Evolutionary conservation across 2,329 filamentous ascomycete genomes (phyloP).

Genomic region (Lasiodiplodia citricola): DNA sequence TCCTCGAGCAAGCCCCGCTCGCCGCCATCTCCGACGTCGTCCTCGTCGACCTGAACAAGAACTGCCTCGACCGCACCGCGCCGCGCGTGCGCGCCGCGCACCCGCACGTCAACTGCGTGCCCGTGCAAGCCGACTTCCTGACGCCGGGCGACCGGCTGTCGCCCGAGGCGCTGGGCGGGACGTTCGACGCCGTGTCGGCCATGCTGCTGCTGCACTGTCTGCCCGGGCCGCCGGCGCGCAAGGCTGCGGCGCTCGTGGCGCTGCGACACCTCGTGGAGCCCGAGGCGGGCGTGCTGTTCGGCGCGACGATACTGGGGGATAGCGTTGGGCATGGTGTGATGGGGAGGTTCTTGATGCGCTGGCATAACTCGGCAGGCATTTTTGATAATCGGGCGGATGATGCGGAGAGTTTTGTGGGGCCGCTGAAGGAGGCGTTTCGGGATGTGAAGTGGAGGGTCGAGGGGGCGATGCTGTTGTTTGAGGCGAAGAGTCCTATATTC

Average conservation of each 20-base stretch:
- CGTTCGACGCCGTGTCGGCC: conserved; percentile 50
- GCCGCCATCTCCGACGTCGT: conserved; percentile 29
- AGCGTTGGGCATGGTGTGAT: conserved; percentile 35
- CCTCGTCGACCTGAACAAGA: conserved; percentile 35
- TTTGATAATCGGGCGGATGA: conserved; percentile 51
- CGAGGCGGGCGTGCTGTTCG: conserved; percentile 44
- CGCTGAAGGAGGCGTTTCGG: conserved; percentile 44
- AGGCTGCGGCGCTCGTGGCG: background rate
- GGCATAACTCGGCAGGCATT: conserved; percentile 45
- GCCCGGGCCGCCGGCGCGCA: conserved; percentile 37
- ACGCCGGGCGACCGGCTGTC: background rate
- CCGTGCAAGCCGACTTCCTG: conserved; percentile 7
- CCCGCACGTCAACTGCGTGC: conserved; percentile 31
- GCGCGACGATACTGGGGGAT: conserved; percentile 46
- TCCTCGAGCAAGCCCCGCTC: conserved; percentile 29
- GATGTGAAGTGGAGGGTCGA: conserved; percentile 48
- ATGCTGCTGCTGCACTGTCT: conserved; percentile 32
- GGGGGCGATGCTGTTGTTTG: conserved; percentile 48
- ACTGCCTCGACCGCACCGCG: conserved; percentile 41
- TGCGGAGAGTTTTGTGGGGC: conserved; percentile 40
- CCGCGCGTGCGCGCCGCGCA: conserved; percentile 31
- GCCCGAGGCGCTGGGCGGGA: conserved; percentile 23
- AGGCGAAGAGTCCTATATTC: conserved; percentile 37
- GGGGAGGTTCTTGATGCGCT: conserved; percentile 34
- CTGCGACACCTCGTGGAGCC: background rate